Base-by-base conservation (phyloP, 179 eudicot species). In the Beta lomatogona region DNA sequence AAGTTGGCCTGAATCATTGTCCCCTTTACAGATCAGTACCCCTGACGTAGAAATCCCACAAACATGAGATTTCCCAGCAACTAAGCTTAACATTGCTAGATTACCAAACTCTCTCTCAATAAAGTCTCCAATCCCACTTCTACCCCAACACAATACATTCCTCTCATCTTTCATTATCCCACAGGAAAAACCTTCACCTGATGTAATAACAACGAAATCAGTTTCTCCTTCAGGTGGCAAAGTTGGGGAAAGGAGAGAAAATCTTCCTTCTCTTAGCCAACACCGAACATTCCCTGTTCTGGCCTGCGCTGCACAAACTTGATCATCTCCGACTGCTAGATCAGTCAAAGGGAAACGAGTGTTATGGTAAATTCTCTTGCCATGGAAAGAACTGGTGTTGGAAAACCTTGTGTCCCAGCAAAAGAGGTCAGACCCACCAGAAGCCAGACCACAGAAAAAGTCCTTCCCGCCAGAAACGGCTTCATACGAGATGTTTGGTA, bases 171-270 rank as follows among this genome's bases (percentile, higher is more conserved):
- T 76, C 50, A 65, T 76, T 64, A 91, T 83, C 44, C 91, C 93
- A 68, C 93, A 91, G 3, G 88, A 83, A 82, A 89, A 91, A 22
- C 92, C 89, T 53, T 66, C 80, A 9, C 92, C 93, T 9, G 93
- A 82, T 2, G 93, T 86, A 41, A 89, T 86, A n/a, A 75, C 58
- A 5, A 31, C 11, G 45, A 91, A 84, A 67, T 55, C 28, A 11
- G 64, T 71, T 5, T 76, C 75, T 6, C 74, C 86, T 81, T 75
- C 77, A 14, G 86, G 83, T 3, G 78, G 67, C 36, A 54, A 76
- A 71, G 79, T 81, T 3, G 63, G 71, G 57, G 82, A 65, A 12
- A 59, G 45, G 12, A 36, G 25, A 36, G 78, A 64, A 50, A 75
- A 48, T 10, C 66, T 61, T 54, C 69, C 71, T 75, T 57, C 16